phyloP scores from a whole-genome alignment of 495 filamentous ascomycete genomes.

The Penicillium cinerascens region DNA sequence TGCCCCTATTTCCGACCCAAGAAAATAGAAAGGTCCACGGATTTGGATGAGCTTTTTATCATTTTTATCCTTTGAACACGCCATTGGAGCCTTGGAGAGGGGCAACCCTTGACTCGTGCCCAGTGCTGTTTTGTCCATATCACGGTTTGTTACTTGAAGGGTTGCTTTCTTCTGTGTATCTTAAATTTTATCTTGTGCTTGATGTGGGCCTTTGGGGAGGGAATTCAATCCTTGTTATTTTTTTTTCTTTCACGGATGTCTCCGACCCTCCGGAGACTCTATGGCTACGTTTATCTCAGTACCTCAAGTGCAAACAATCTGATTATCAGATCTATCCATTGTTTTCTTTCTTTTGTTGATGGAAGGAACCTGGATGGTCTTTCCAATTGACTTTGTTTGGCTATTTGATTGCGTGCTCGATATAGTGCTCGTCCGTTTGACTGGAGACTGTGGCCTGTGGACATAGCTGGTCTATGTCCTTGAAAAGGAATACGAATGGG shows the following conservation, averaged over 20 bases:
- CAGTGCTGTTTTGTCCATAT: slow-evolving; percentile 28
- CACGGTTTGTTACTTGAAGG: slow-evolving; percentile 25
- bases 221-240: slow-evolving; percentile 32
- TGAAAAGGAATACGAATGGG: too few relatives aligned
- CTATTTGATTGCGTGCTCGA: background rate
- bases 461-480: background rate
- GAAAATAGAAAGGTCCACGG: slow-evolving; percentile 3
- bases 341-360: background rate
- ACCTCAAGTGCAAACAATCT: slow-evolving; percentile 15
- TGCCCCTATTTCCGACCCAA: slow-evolving; percentile 1
- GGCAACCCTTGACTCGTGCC: slow-evolving; percentile 12
- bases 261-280: slow-evolving; percentile 1
- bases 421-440: background rate
- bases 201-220: slow-evolving; percentile 26
- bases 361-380: background rate
- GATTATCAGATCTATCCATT: background rate
- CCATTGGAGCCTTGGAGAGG: slow-evolving; percentile 4
- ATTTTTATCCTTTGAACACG: background rate
- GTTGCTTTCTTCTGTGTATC: slow-evolving; percentile 42
- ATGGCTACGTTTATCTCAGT: slow-evolving; percentile 10
- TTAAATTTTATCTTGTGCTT: slow-evolving; percentile 37
- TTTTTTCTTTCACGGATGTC: slow-evolving; percentile 15
- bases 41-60: slow-evolving; percentile 12
- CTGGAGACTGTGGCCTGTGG: too few relatives aligned
- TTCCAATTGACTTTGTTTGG: background rate